These are phyloP conservation scores for Fusarium dlaminii DNA, from an alignment of 2,329 filamentous ascomycete genomes.

Conservation along the genomic window DNA sequence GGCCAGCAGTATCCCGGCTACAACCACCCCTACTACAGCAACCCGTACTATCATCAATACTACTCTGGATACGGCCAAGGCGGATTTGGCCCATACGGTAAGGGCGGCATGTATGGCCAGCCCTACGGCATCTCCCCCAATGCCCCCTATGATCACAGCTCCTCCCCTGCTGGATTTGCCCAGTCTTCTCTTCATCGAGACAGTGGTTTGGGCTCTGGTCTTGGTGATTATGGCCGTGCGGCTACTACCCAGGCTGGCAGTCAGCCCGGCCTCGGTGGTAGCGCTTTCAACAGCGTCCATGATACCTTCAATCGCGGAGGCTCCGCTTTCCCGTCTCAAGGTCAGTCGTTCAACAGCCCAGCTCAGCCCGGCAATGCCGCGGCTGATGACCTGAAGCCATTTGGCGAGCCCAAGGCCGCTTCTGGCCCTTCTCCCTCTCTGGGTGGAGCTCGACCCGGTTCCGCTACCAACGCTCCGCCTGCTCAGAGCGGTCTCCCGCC, in stretches of 20 bases:
- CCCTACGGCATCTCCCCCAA: constrained; percentile 67
- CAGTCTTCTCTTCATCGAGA: constrained; percentile 65
- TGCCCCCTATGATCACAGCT: constrained; percentile 65
- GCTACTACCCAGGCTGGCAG: constrained; percentile 60
- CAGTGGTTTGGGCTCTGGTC: constrained; percentile 58
- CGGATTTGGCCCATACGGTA: constrained; percentile 64
- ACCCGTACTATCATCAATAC: constrained; percentile 71
- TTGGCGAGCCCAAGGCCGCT: constrained; percentile 63
- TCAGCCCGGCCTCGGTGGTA: constrained; percentile 60
- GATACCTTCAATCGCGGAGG: constrained; percentile 64
- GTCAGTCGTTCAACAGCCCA: constrained; percentile 63
- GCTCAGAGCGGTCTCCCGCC: constrained; percentile 64
- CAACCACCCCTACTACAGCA: constrained; percentile 68
- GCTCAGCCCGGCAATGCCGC: constrained; percentile 57
- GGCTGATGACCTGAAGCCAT: constrained; percentile 67
- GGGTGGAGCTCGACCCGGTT: constrained; percentile 65
- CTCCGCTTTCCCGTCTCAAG: constrained; percentile 64
- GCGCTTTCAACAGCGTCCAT: constrained; percentile 63
- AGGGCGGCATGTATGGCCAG: constrained; percentile 64
- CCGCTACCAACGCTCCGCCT: constrained; percentile 62
- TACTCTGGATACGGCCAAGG: constrained; percentile 65
- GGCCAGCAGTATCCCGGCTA: constrained; percentile 62
- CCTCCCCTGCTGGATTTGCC: constrained; percentile 64
- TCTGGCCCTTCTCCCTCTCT: constrained; percentile 67
- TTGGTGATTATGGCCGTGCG: constrained; percentile 65